Base-by-base conservation (phyloP, 1,284 basidiomycete species). In the Laetiporus sulphureus region DNA sequence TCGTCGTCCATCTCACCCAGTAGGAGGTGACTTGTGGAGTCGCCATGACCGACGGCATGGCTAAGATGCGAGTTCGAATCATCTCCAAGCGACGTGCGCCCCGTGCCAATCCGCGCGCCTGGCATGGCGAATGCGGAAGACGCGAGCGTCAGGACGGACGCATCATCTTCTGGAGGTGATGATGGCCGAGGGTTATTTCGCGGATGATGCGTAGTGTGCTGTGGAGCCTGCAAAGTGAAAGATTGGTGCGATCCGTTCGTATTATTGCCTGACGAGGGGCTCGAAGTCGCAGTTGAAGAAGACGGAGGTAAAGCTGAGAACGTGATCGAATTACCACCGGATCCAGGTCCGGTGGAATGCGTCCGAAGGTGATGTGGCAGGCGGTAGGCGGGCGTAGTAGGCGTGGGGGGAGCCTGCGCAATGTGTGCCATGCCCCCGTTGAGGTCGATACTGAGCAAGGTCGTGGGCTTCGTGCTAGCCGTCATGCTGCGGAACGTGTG, bases 391-490 rank as follows among this genome's bases (percentile, higher is more conserved):
- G 72, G 71, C 7, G 73, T 64, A 15, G 66, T 61, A 2, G 79
- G 75, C 11, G 79, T 78, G 16, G 72, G 68, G 25, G 83, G 83
- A 6, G 80, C 85, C 58, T 94, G 87, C 3, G 92, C 92, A 51
- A 96, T 97, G 64, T 93, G 92, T 6, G 83, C 93, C 70, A 91
- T 83, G 12, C 84, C 79, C 46, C 77, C 79, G 5, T 79, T 75
- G 13, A 91, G 65, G 56, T 97, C 93, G 46, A 95, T 77, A 52
- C 88, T 92, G 32, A 96, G 73, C 20, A 96, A 64, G 0, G 94
- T 98, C 2, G 94, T 98, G 2, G 92, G 94, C 62, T 97, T 97
- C 4, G 94, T 98, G 57, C 89, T 91, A 0, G 91, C 88, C 18
- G 87, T 77, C 53, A 86, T 82, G 56, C 83, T 89, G 56, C 74